Percentiles rank a stretch among this genome's conserved stretches.
Evolutionary conservation across 257 asterid genomes (phyloP).

Genomic region (Henckelia pumila): DNA sequence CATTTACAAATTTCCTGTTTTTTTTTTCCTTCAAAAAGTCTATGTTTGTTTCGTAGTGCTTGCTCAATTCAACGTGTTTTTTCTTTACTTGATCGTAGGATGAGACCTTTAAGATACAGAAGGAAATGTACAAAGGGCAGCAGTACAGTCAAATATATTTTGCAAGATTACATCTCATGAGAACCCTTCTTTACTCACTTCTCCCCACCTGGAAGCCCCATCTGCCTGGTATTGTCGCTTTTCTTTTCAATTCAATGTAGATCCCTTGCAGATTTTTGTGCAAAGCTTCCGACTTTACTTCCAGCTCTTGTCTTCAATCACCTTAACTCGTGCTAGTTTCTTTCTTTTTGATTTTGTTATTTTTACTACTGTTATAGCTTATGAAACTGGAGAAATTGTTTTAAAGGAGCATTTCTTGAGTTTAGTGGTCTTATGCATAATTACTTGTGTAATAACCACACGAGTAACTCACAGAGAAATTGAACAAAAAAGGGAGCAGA

Average conservation of each 20-base stretch:
- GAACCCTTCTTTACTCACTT: conserved; percentile 84
- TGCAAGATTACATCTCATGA: conserved; percentile 89
- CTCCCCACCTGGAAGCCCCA: conserved; percentile 86
- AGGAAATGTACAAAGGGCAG: conserved; percentile 85
- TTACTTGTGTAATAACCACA: not conserved
- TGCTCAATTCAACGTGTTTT: not conserved
- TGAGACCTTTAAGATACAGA: conserved; percentile 62
- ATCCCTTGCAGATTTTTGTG: conserved; percentile 20
- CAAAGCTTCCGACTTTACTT: conserved; percentile 17
- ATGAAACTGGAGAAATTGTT: not conserved
- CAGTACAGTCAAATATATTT: conserved; percentile 94
- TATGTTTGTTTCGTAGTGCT: not conserved
- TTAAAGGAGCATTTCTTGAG: not conserved
- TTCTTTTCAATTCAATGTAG: not conserved
- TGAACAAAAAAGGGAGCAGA: not conserved
- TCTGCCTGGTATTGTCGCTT: conserved; percentile 50
- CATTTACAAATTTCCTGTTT: not conserved
- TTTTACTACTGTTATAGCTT: not conserved
- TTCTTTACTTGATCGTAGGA: conserved; percentile 42
- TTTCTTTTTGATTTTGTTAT: not conserved
- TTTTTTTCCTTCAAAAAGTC: not conserved
- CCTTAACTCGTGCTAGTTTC: not conserved
- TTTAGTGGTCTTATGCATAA: not conserved
- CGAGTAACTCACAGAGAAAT: not conserved
- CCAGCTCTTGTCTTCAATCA: not conserved